Base-by-base conservation (phyloP, 768 basidiomycete genomes). In the Lactarius trivialis region DNA sequence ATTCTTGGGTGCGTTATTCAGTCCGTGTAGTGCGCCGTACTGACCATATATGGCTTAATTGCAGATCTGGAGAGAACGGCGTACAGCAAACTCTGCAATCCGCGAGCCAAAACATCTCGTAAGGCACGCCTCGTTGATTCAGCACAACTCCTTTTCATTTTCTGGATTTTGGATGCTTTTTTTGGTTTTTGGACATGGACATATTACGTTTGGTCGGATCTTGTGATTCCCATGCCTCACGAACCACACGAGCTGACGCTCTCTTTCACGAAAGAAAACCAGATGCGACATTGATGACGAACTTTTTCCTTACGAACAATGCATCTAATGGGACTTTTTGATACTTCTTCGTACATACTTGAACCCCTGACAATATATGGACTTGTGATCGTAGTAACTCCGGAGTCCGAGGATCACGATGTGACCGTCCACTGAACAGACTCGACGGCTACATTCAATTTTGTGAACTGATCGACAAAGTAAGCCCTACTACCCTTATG, bases 1-100 rank as follows among this genome's bases (percentile, higher is more conserved):
- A 61, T 57, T 33, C 28, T 50, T 14, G 63, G 63, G 64, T 65
- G 30, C 43, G 64, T 59, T n/a, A 19, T 58, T 24, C 14, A 54
- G 34, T 34, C 37, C 45, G 45, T 48, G 45, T 39, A 15, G 43
- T n/a, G 43, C 6, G 26, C 15, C 9, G 32, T 24, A 11, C 39
- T 60, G 55, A 64, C 32, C 21, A 55, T 51, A n/a, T 55, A 15
- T 15, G 5, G 14, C 34, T 14, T 48, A 11, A 28, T 49, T 33
- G 5, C 19, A 64, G 63, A 24, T 2, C 39, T 24, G 54, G 33
- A 3, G 21, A 55, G 53, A 21, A 21, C 15, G 28, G 6, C 12
- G 34, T 58, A 14, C 63, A 58, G 33, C 63, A 56, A 41, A 28
- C 39, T 17, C 37, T 67, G 9, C 34, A 43, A 34, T 37, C 36